Percentiles rank a stretch among this genome's conserved stretches.
Conservation (phyloP, 148 eudicot genomes). For the Camellia granthamiana region DNA sequence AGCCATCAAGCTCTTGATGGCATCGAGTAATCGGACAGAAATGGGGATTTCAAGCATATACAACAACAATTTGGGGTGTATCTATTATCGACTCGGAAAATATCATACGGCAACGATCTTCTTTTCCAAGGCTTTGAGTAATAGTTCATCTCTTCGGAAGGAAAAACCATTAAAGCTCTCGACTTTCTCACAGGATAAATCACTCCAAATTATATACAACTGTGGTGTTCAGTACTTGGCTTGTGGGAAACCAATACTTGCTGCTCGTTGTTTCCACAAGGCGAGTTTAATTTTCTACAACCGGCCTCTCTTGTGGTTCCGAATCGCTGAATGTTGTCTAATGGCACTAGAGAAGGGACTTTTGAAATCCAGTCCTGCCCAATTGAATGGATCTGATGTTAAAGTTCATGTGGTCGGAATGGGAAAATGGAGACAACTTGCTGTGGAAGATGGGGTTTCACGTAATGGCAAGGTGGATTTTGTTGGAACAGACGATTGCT, state of each 20-base stretch:
- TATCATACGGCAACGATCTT: slow-evolving; percentile 60
- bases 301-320: slow-evolving; percentile 79
- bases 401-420: slow-evolving; percentile 63
- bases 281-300: slow-evolving; percentile 59
- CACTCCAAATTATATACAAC: slow-evolving; percentile 66
- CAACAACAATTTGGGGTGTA: slow-evolving; percentile 86
- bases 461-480: slow-evolving; percentile 24
- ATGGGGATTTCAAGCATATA: slow-evolving; percentile 59
- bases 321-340: slow-evolving; percentile 86
- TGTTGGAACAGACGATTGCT: slow-evolving; percentile 29
- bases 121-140: slow-evolving; percentile 71
- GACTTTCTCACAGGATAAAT: slow-evolving; percentile 71
- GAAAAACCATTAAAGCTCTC: slow-evolving; percentile 66
- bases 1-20: slow-evolving; percentile 84
- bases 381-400: slow-evolving; percentile 38
- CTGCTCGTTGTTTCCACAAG: slow-evolving; percentile 70
- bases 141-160: slow-evolving; percentile 52
- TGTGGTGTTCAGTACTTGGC: slow-evolving; percentile 80
- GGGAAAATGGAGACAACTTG: slow-evolving; percentile 88
- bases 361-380: slow-evolving; percentile 24
- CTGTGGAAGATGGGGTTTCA: slow-evolving; percentile 33
- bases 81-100: slow-evolving; percentile 68
- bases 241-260: slow-evolving; percentile 77
- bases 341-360: slow-evolving; percentile 68
- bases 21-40: slow-evolving; percentile 62